Conservation (phyloP, 768 basidiomycete genomes). For the Butyriboletus loyo region DNA sequence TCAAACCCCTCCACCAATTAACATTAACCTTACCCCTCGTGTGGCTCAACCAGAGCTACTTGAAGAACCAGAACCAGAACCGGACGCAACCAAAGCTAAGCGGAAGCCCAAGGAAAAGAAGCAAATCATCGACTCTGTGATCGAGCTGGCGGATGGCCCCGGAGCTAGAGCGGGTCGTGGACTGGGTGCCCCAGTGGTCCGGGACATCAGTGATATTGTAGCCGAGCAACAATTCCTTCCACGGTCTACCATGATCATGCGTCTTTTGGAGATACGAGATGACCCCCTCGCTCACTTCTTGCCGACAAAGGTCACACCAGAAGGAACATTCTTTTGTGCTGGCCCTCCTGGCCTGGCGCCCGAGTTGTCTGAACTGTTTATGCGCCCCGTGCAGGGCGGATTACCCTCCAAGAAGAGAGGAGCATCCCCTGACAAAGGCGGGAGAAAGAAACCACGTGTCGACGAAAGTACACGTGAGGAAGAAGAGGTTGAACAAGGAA, state of each 20-base stretch:
- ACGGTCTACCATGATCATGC: conserved; percentile 79
- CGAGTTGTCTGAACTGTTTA: conserved; percentile 81
- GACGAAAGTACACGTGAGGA: conserved; percentile 46
- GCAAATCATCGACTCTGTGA: conserved; percentile 87
- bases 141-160: conserved; percentile 71
- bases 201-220: conserved; percentile 67
- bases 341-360: conserved; percentile 83
- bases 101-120: conserved; percentile 72
- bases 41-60: conserved; percentile 41
- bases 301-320: conserved; percentile 70
- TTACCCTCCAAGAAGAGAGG: conserved; percentile 58
- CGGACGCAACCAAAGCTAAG: conserved; percentile 37
- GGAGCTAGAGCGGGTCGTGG: conserved; percentile 54
- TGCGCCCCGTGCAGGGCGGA: conserved; percentile 62
- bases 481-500: conserved; percentile 67
- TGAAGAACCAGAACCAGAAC: conserved; percentile 34
- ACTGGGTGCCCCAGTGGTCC: conserved; percentile 51
- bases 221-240: conserved; percentile 84
- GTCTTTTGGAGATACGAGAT: conserved; percentile 78
- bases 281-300: conserved; percentile 85
- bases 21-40: conserved; percentile 46
- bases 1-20: conserved; percentile 69
- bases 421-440: conserved; percentile 52
- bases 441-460: conserved; percentile 58
- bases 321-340: conserved; percentile 76